These are phyloP conservation scores for Malus asiatica DNA, from an alignment of 306 rosid genomes.

Conservation along the genomic window DNA sequence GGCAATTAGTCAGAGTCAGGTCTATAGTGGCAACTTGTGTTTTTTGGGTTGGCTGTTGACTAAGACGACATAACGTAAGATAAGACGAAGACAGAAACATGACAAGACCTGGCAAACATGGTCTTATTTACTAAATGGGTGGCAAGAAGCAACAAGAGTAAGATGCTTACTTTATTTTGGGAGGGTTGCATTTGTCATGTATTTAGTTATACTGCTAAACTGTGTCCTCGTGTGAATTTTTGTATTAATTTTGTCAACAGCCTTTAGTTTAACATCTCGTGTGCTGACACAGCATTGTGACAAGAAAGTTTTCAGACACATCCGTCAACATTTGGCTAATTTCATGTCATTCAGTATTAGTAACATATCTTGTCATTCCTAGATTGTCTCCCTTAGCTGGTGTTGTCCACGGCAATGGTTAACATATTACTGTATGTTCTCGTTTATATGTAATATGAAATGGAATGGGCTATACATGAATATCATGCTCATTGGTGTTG, in stretches of 20 bases:
- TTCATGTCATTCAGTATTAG: neutral
- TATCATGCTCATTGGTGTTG: neutral
- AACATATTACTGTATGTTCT: neutral
- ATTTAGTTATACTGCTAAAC: neutral
- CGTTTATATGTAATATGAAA: neutral
- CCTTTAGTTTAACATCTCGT: neutral
- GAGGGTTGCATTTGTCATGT: neutral
- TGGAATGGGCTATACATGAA: neutral
- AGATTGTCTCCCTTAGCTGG: neutral
- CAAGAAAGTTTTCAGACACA: neutral
- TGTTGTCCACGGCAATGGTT: neutral
- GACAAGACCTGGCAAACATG: too few species aligned
- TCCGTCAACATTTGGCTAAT: too few species aligned
- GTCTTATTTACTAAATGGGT: neutral
- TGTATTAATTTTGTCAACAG: neutral
- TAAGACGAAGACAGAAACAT: neutral
- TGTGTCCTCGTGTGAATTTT: neutral
- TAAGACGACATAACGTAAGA: neutral
- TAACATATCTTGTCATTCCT: neutral
- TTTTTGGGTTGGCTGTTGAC: neutral
- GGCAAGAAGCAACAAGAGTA: neutral
- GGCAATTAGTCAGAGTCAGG: neutral
- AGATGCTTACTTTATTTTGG: neutral
- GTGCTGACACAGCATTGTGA: neutral
- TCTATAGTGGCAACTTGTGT: neutral